These are phyloP conservation scores for Cladosporium austrohemisphaericum DNA, from an alignment of 2,329 filamentous ascomycete species.

Conservation along the genomic window DNA sequence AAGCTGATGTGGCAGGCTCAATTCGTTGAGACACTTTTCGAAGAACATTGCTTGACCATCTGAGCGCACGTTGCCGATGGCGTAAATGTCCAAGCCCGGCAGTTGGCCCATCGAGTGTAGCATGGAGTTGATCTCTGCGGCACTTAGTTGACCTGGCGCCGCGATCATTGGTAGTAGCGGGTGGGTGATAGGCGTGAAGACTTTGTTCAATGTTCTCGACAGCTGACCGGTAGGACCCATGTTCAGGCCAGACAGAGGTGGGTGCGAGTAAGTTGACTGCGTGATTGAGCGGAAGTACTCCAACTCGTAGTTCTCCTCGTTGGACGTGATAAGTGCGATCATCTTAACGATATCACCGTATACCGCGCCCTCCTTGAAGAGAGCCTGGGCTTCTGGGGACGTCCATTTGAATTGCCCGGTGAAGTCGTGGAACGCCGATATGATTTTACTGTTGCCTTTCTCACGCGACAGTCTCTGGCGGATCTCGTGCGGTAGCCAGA, in stretches of 20 bases:
- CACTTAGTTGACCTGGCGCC: constrained; percentile 79
- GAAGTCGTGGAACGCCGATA: constrained; percentile 90
- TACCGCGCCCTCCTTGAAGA: constrained; percentile 67
- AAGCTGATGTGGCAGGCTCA: constrained; percentile 82
- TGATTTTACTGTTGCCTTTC: constrained; percentile 76
- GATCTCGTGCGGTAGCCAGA: constrained; percentile 79
- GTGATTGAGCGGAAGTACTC: constrained; percentile 83
- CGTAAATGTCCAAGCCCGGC: constrained; percentile 75
- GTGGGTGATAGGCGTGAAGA: constrained; percentile 85
- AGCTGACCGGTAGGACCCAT: constrained; percentile 86
- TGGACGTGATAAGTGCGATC: constrained; percentile 77
- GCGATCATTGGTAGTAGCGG: constrained; percentile 79
- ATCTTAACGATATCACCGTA: constrained; percentile 88
- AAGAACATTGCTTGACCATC: constrained; percentile 79
- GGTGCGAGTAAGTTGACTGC: constrained; percentile 64
- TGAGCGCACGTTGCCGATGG: constrained; percentile 69
- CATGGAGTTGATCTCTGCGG: constrained; percentile 78
- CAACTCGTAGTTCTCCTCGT: constrained; percentile 84
- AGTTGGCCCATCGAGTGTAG: constrained; percentile 75
- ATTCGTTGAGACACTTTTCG: constrained; percentile 58
- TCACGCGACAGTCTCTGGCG: constrained; percentile 63
- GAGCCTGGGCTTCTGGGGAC: constrained; percentile 64
- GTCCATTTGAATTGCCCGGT: constrained; percentile 82
- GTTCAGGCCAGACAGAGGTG: constrained; percentile 77
- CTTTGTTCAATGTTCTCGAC: constrained; percentile 76